Evolutionary conservation across 805 yeast species (phyloP), one percentile per base, ranked within the genome.

Genomic region (Vanderwaltozyma polyspora): DNA sequence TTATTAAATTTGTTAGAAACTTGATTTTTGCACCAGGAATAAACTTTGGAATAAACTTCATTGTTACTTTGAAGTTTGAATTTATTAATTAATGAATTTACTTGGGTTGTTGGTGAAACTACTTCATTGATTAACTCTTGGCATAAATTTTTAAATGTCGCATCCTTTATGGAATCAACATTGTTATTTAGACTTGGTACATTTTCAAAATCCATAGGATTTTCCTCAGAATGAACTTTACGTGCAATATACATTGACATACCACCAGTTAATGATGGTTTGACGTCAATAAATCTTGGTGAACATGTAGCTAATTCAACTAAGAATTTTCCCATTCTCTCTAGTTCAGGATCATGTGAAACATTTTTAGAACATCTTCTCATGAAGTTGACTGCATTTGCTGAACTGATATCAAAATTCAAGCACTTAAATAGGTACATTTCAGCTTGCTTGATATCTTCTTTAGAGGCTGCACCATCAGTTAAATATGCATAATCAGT

Each of bases 321-420:
- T 33, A 87, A 60, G 56, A 82, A 85, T 55, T 86, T 86, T 19
- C 91, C 95, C 42, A 83, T 64, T 6, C 93, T 81, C 59, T 95
- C 73, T 28, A 86, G 73, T 51, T 76, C 79, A 35, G 79, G 76
- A 55, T 85, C 91, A 58, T 84, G 85, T 15, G 6, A 6, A 51
- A 79, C 83, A 58, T 86, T 94, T 51, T 82, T 84, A 25, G 94
- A 82, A 29, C 85, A 79, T 52, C 95, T 70, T 52, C 95, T 71
- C 50, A 86, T 63, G 52, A 86, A 87, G 59, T 84, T 84, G 79
- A 85, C 76, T 32, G 95, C 95, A 53, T 80, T 83, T 25, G 95
- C 94, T 55, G 79, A 81, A 43, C 80, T 76, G 51, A 86, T 66
- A 52, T 83, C 77, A 58, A 81, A 87, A 38, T 75, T 66, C 35